Conservation (phyloP, 148 eudicot species). For the Nepenthes gracilis region DNA sequence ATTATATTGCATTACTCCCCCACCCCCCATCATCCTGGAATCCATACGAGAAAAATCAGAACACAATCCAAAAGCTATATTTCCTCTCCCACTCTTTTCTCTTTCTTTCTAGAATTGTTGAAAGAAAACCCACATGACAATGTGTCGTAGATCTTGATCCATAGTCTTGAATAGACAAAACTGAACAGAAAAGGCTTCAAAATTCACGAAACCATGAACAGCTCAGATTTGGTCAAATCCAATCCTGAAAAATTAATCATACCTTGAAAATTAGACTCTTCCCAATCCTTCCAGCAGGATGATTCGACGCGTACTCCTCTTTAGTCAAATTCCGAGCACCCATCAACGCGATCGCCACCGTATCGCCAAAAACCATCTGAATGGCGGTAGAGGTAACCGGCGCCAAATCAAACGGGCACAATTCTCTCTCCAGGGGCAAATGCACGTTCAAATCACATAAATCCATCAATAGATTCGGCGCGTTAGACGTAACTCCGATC, state of each 20-base stretch:
- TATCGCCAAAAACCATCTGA: slow-evolving; percentile 98
- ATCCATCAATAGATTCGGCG: slow-evolving; percentile 35
- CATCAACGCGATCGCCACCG: slow-evolving; percentile 91
- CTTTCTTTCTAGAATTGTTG: too few species aligned
- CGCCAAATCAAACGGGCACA: slow-evolving; percentile 92
- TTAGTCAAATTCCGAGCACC: slow-evolving; percentile 63
- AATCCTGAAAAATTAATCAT: slow-evolving; percentile 3
- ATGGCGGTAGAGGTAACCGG: slow-evolving; percentile 96
- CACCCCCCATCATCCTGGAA: too few species aligned
- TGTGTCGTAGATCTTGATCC: too few species aligned
- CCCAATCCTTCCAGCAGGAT: slow-evolving; percentile 92
- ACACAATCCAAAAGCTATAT: too few species aligned
- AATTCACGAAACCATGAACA: background rate
- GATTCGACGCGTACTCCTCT: slow-evolving; percentile 83
- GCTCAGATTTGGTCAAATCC: slow-evolving; percentile 1
- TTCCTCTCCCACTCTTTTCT: too few species aligned
- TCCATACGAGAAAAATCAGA: too few species aligned
- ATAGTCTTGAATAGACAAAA: too few species aligned
- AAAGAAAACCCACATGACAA: too few species aligned
- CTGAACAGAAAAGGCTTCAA: too few species aligned
- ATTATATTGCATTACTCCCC: too few species aligned
- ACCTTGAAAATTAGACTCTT: slow-evolving; percentile 94
- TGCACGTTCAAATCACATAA: slow-evolving; percentile 68
- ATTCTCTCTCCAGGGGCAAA: slow-evolving; percentile 88
- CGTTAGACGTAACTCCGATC: slow-evolving; percentile 60